phyloP scores from a whole-genome alignment of 257 asterid species.

The Echites panduratus region DNA sequence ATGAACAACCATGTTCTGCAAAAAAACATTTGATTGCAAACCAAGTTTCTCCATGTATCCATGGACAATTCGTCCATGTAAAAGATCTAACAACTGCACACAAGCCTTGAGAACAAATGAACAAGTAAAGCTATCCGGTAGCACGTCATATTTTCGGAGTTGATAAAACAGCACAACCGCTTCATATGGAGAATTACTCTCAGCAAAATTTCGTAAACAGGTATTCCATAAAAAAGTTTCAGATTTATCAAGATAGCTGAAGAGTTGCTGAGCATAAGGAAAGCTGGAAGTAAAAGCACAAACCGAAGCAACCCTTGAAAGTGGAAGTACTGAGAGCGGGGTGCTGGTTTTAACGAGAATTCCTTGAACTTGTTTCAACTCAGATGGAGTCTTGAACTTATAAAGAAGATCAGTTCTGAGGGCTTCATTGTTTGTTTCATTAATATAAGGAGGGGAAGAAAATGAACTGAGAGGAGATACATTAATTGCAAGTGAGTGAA shows the following conservation, averaged over 20 bases:
- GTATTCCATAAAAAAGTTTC: slow-evolving; percentile 40
- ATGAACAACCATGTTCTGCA: slow-evolving; percentile 39
- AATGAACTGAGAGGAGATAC: slow-evolving; percentile 5
- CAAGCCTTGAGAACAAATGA: slow-evolving; percentile 62
- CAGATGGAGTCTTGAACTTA: slow-evolving; percentile 33
- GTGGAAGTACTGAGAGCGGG: slow-evolving; percentile 45
- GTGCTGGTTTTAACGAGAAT: slow-evolving; percentile 36
- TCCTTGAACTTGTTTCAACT: slow-evolving; percentile 51
- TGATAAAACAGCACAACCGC: slow-evolving; percentile 51
- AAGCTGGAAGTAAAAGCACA: slow-evolving; percentile 60
- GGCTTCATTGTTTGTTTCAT: slow-evolving; percentile 1
- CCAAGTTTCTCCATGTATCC: slow-evolving; percentile 48
- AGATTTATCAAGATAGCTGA: slow-evolving; percentile 22
- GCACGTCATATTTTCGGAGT: slow-evolving; percentile 32
- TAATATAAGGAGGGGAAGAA: background rate
- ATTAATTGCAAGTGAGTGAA: background rate
- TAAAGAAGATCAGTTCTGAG: slow-evolving; percentile 18
- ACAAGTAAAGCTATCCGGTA: slow-evolving; percentile 48
- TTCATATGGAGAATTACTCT: slow-evolving; percentile 38
- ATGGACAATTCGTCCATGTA: slow-evolving; percentile 42
- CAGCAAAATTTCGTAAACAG: slow-evolving; percentile 51
- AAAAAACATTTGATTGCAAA: slow-evolving; percentile 35
- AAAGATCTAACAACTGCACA: slow-evolving; percentile 30
- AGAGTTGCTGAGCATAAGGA: slow-evolving; percentile 42
- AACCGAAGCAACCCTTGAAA: slow-evolving; percentile 47